phyloP scores from a whole-genome alignment of 495 filamentous ascomycete genomes.

The Diplogelasinospora grovesii region DNA sequence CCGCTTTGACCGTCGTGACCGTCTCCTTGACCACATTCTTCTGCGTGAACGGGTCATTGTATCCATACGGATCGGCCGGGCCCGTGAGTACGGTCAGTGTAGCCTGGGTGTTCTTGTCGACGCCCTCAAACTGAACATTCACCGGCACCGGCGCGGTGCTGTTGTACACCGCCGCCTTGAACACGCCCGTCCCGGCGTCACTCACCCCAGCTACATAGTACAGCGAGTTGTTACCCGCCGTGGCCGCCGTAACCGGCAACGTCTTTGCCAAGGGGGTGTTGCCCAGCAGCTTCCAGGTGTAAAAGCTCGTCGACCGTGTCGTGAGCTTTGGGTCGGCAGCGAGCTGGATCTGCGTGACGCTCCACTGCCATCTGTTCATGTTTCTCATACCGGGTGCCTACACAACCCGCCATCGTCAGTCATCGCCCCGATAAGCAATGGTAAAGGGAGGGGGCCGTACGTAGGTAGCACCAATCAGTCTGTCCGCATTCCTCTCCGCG shows the following conservation, averaged over 20 bases:
- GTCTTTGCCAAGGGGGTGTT: constrained; percentile 49
- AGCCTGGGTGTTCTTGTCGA: constrained; percentile 36
- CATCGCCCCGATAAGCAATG: too few relatives aligned
- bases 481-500: constrained; percentile 58
- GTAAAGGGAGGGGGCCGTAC: too few relatives aligned
- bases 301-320: constrained; percentile 38
- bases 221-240: constrained; percentile 45
- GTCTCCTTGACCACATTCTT: constrained; percentile 35
- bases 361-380: constrained; percentile 39
- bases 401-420: background rate
- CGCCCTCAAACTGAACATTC: constrained; percentile 48
- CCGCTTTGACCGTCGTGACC: constrained; percentile 37
- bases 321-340: constrained; percentile 47
- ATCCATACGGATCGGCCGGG: constrained; percentile 34
- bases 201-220: constrained; percentile 51
- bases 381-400: constrained; percentile 34
- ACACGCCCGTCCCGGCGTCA: constrained; percentile 31
- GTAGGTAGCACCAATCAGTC: constrained; percentile 35
- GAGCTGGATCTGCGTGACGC: constrained; percentile 42
- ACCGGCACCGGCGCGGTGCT: constrained; percentile 43
- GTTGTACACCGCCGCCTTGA: constrained; percentile 66
- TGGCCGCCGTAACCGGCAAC: constrained; percentile 37
- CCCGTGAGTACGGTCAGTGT: constrained; percentile 55
- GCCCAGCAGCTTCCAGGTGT: constrained; percentile 45
- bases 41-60: constrained; percentile 30